phyloP scores from a whole-genome alignment of 441 rosid species.

The Pelargonium australe region DNA sequence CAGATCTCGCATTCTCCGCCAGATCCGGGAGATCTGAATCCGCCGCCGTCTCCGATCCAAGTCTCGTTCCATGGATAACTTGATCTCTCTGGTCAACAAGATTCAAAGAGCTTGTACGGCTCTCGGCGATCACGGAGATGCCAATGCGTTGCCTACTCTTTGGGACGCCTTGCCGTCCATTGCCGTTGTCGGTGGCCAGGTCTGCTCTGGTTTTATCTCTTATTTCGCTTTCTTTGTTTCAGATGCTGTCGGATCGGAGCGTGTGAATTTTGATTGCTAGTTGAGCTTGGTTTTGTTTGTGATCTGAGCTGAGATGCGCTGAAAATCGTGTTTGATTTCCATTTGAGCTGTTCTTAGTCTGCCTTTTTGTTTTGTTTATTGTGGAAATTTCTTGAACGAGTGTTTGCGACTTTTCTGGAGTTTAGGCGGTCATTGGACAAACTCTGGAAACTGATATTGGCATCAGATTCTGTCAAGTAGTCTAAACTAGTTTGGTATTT shows the following conservation, averaged over 20 bases:
- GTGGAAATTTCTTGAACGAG: too few species aligned
- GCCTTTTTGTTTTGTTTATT: neutral
- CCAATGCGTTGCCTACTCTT: constrained; percentile 80
- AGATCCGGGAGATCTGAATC: constrained; percentile 48
- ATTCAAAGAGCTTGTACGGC: constrained; percentile 99
- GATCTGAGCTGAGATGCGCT: too few species aligned
- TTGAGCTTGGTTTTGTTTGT: too few species aligned
- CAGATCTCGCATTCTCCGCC: constrained; percentile 6
- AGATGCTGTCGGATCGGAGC: constrained; percentile 1
- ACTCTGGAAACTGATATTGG: neutral
- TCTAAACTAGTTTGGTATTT: neutral
- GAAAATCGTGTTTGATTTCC: neutral
- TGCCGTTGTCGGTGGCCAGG: constrained; percentile 99
- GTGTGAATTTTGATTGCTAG: neutral
- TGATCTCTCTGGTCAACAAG: constrained; percentile 87
- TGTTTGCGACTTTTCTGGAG: neutral
- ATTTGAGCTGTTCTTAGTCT: neutral
- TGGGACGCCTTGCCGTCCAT: constrained; percentile 96
- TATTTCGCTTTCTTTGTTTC: neutral
- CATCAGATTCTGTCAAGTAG: neutral
- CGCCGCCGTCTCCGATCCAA: constrained; percentile 11
- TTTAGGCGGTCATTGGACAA: neutral
- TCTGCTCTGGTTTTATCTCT: constrained; percentile 16
- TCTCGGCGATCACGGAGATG: constrained; percentile 96
- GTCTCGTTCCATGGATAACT: constrained; percentile 56